Conservation (phyloP, 2,329 filamentous ascomycete genomes). For the Emergomyces africanus region DNA sequence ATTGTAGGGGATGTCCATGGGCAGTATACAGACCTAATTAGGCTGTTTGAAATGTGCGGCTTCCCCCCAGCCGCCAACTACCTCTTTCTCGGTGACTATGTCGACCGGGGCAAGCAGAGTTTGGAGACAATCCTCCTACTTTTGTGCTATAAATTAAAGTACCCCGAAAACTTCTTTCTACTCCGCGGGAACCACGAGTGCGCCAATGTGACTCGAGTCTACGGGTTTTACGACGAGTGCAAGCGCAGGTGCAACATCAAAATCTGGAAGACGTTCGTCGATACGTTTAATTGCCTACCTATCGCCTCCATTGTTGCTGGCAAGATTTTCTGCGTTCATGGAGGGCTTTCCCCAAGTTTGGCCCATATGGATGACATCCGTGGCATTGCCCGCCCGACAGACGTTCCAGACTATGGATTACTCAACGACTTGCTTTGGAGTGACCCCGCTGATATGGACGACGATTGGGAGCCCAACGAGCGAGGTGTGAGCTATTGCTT, state of each 20-base stretch:
- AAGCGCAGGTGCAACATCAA: conserved; percentile 94
- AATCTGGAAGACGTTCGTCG: conserved; percentile 95
- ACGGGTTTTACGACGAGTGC: conserved; percentile 97
- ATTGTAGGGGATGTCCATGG: conserved; percentile 96
- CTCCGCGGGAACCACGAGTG: conserved; percentile 93
- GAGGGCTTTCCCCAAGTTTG: conserved; percentile 80
- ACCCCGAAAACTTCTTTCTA: conserved; percentile 93
- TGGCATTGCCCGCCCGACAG: conserved; percentile 86
- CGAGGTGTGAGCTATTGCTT: conserved; percentile 97
- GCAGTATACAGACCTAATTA: conserved; percentile 89
- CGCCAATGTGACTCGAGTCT: conserved; percentile 88
- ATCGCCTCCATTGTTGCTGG: conserved; percentile 94
- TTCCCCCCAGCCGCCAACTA: conserved; percentile 89
- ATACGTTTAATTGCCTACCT: conserved; percentile 89
- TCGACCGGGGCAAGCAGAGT: conserved; percentile 91
- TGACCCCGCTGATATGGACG: conserved; percentile 94
- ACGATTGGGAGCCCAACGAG: conserved; percentile 96
- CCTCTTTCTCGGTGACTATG: conserved; percentile 89
- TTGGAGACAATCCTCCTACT: conserved; percentile 87
- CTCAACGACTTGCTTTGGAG: conserved; percentile 95
- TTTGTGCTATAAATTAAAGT: conserved; percentile 94
- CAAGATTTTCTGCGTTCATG: conserved; percentile 97
- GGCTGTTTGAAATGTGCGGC: conserved; percentile 97
- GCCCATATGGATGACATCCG: conserved; percentile 98
- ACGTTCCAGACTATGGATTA: conserved; percentile 92